Evolutionary conservation across 306 rosid species (phyloP), one percentile per base, ranked within the genome.

Genomic region (Rubus idaeus): DNA sequence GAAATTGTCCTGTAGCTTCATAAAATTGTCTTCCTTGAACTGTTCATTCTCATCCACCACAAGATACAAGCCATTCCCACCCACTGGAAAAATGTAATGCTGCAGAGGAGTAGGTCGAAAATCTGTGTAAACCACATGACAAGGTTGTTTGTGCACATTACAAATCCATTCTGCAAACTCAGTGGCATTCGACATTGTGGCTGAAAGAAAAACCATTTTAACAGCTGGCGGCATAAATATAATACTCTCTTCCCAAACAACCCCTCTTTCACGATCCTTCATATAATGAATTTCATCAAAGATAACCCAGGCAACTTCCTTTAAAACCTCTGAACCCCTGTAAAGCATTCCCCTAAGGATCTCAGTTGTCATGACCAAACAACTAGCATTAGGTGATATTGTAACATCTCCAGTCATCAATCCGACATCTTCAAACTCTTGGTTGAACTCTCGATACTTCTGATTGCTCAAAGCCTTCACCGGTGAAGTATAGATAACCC

Each of bases 191-290:
- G 98, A 94, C 97, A 94, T 94, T 3, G 98, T 94, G 0, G 98
- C 98, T 0, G 98, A 94, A 46, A 94, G 91, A 56, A 94, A 94
- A 52, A 91, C 97, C 98, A 94, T 94, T 77, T 91, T 94, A 64
- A 94, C 93, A 18, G 91, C 97, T 4, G 96, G 93, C 1, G 98
- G 98, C 82, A 91, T 82, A 42, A 91, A 94, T 5, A 94, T 90
- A n/a, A 94, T 94, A 85, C 98, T 94, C 85, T 94, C 98, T 78
- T 94, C 98, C 98, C 98, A 94, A 77, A 94, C 98, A 56, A 94
- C 98, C 68, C 98, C 98, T 81, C 98, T 88, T 74, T 94, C 98
- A 6, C 97, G 87, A 84, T 94, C 98, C 88, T 86, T 91, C 98
- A 94, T 94, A 46, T 94, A 94, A 74, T 94, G 98, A 65, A 94